Evolutionary conservation across 768 basidiomycete species (phyloP), one percentile per base, ranked within the genome.

Genomic region (Sistotremastrum suecicum): DNA sequence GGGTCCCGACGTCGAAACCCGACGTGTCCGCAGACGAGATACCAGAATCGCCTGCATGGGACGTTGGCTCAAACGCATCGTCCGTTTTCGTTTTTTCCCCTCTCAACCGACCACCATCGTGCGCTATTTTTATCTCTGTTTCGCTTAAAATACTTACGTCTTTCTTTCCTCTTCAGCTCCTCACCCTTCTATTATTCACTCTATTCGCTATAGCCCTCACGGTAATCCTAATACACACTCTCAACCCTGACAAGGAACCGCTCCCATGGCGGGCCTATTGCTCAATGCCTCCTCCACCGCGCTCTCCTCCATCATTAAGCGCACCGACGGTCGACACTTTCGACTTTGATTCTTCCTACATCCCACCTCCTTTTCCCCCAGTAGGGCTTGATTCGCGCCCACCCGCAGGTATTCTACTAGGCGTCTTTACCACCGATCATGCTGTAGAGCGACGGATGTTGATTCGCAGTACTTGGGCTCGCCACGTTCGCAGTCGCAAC

Each of bases 191-290:
- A 50, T 66, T 90, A 45, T 73, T 94, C 55, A 80, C 80, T 44
- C 67, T 79, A 51, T 80, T 95, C 59, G 84, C 84, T 44, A 78
- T 87, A 49, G 78, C 78, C 49, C 69, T 92, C 54, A 92, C 91
- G 32, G 75, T 91, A 49, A 68, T 87, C 46, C 72, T 97, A 63
- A 90, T 90, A 57, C 84, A 95, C 63, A 74, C 92, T 50, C 74
- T 97, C 58, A 92, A 95, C 60, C 92, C 91, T 48, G 94, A 98
- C 71, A 97, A 95, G 62, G 80, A 84, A 44, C 83, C 90, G 20
- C 67, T 95, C 5, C 91, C 91, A 40, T 98, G 91, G 91, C 78
- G 90, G 54, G 78, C 82, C 20, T 95, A 94, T 60, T 98, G 94
- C 63, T 76, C 84, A 28, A 70, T 78, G 45, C 82, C 81, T 4